phyloP scores from a whole-genome alignment of 2,329 filamentous ascomycete species.

The Amylocarpus encephaloides region DNA sequence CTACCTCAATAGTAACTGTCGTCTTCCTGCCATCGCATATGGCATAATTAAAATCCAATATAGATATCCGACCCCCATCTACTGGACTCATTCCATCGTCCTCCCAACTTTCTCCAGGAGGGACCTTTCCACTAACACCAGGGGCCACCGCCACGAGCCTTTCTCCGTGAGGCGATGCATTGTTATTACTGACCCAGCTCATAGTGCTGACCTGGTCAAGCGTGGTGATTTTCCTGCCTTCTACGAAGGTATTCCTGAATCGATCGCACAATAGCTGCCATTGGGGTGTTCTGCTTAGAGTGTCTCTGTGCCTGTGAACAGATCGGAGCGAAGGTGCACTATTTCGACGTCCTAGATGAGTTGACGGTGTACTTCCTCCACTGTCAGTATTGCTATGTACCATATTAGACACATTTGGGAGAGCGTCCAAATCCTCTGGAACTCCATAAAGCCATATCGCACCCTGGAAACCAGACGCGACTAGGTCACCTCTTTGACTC shows the following conservation, averaged over 20 bases:
- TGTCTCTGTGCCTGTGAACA: constrained; percentile 18
- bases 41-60: constrained; percentile 69
- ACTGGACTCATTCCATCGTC: constrained; percentile 69
- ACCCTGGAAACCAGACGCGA: constrained; percentile 66
- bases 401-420: constrained; percentile 38
- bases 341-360: constrained; percentile 23
- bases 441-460: constrained; percentile 76
- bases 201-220: constrained; percentile 61
- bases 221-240: constrained; percentile 58
- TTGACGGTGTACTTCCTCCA: constrained; percentile 25
- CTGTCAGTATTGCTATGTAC: constrained; percentile 28
- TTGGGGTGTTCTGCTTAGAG: constrained; percentile 45
- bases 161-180: constrained; percentile 43
- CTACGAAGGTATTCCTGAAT: constrained; percentile 62
- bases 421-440: constrained; percentile 63
- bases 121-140: constrained; percentile 53
- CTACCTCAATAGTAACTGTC: constrained; percentile 67
- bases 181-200: constrained; percentile 61
- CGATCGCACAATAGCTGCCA: constrained; percentile 66
- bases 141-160: constrained; percentile 65
- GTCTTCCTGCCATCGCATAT: constrained; percentile 46
- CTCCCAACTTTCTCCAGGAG: constrained; percentile 41
- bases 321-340: constrained; percentile 28
- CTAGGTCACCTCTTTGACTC: constrained; percentile 63
- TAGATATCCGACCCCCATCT: constrained; percentile 67